Conservation (phyloP, 164 flowering plant genomes). For the Taxillus chinensis region DNA sequence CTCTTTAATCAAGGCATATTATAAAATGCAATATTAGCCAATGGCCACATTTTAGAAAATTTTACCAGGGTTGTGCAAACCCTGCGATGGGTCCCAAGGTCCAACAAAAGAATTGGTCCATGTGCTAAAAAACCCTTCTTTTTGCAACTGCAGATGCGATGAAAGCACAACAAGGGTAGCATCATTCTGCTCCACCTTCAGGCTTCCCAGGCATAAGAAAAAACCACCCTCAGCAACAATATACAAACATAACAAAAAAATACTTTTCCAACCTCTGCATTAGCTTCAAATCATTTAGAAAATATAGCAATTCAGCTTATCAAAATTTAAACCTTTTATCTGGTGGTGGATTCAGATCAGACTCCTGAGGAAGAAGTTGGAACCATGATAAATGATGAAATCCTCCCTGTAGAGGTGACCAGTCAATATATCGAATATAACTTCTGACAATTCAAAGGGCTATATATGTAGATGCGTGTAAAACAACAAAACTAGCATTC, state of each 20-base stretch:
- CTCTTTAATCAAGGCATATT: too few species aligned
- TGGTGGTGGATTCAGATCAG: conserved; percentile 40
- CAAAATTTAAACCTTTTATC: conserved; percentile 54
- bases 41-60: background rate
- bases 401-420: conserved; percentile 54
- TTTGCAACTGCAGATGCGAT: conserved; percentile 80
- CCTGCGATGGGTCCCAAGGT: conserved; percentile 99
- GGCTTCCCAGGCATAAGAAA: conserved; percentile 25
- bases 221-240: conserved; percentile 3
- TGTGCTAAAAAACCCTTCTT: conserved; percentile 78
- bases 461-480: too few species aligned
- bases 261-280: background rate
- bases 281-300: background rate
- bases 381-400: conserved; percentile 93
- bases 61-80: conserved; percentile 90
- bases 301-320: background rate
- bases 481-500: too few species aligned
- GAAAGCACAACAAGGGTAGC: conserved; percentile 59
- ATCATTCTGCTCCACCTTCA: conserved; percentile 64
- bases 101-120: conserved; percentile 99
- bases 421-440: background rate
- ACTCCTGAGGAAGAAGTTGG: conserved; percentile 82
- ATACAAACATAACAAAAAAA: background rate
- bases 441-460: too few species aligned
- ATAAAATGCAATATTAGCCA: background rate